Evolutionary conservation across 163 green algal genomes (phyloP).

Genomic region (Scenedesmus sp.): DNA sequence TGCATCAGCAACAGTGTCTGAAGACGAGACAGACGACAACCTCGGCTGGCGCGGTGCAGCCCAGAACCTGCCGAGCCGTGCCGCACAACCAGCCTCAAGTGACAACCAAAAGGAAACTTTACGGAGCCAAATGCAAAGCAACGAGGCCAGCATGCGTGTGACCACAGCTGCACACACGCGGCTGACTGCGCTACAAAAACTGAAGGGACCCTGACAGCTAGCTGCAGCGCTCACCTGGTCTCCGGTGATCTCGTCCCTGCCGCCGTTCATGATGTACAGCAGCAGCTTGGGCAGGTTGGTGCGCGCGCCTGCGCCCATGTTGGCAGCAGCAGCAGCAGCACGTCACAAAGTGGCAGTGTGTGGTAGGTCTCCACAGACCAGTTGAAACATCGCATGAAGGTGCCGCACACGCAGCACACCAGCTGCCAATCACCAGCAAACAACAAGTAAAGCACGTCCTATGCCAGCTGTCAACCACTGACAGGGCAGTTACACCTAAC

Average conservation of each 20-base stretch:
- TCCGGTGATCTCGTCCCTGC: conserved; percentile 77
- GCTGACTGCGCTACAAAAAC: neutral
- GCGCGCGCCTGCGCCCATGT: conserved; percentile 63
- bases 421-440: neutral
- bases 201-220: neutral
- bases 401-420: neutral
- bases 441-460: too few relatives aligned
- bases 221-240: conserved; percentile 61
- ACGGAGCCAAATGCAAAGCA: too few relatives aligned
- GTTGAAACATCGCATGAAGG: neutral
- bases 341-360: neutral
- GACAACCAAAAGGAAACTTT: too few relatives aligned
- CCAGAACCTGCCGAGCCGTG: too few relatives aligned
- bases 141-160: too few relatives aligned
- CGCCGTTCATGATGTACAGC: conserved; percentile 79
- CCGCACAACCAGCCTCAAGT: too few relatives aligned
- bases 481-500: too few relatives aligned
- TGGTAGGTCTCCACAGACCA: neutral
- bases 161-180: neutral
- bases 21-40: too few relatives aligned
- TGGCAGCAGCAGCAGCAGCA: neutral
- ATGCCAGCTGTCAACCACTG: neutral
- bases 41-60: too few relatives aligned
- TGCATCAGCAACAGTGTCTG: too few relatives aligned
- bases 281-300: conserved; percentile 87